A percentile compares a stretch with the other conserved stretches of the same genome.
These are phyloP conservation scores for Xylariales sp. DNA, from an alignment of 2,329 filamentous ascomycete genomes.

Conservation along the genomic window DNA sequence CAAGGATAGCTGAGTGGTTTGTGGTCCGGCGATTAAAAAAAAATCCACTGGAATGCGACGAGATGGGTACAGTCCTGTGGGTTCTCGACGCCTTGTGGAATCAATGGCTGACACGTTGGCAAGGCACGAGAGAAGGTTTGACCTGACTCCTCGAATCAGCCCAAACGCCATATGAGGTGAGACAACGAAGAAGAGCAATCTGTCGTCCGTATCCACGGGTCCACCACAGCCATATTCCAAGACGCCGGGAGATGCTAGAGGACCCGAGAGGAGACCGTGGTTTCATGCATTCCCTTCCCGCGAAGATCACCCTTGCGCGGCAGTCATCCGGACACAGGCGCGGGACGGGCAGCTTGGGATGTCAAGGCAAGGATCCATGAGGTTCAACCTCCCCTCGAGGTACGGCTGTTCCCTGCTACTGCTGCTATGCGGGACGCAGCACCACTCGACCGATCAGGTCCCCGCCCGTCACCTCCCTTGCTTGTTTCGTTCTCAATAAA, in stretches of 20 bases:
- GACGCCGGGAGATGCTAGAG: not conserved
- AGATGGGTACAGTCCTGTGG: too few relatives aligned
- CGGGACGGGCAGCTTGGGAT: not conserved
- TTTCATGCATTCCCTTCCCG: not conserved
- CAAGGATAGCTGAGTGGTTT: too few relatives aligned
- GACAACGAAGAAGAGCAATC: too few relatives aligned
- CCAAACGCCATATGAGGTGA: too few relatives aligned
- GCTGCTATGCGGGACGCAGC: not conserved
- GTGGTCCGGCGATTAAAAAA: too few relatives aligned
- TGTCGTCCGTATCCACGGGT: too few relatives aligned
- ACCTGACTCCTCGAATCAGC: not conserved
- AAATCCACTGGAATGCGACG: too few relatives aligned
- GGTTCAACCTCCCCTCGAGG: too few relatives aligned
- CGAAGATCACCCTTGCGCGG: constrained; percentile 1
- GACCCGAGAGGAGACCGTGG: not conserved
- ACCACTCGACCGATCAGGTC: not conserved
- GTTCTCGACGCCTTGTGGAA: constrained; percentile 7
- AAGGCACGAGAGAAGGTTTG: not conserved
- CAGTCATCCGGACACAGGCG: not conserved
- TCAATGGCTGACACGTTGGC: constrained; percentile 11
- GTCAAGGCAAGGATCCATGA: too few relatives aligned
- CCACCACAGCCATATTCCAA: not conserved
- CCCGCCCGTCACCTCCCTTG: not conserved
- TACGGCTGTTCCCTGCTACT: too few relatives aligned
- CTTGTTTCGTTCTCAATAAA: not conserved